Evolutionary conservation across 2,329 filamentous ascomycete genomes (phyloP).

Genomic region (Hymenotorrendiella dingleyae): DNA sequence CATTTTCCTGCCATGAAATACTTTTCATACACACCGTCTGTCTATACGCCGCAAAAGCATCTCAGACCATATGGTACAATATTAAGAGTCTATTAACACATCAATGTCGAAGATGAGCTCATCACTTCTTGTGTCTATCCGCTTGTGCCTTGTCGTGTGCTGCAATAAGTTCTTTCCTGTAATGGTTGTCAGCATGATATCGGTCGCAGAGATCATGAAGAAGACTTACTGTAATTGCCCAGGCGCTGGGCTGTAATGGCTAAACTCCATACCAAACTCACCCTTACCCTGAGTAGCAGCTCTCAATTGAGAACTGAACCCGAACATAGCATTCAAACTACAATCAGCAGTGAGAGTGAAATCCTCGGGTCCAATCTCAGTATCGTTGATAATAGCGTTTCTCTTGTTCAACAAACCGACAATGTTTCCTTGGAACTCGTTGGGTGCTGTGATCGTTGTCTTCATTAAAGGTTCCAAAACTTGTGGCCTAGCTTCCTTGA

Average conservation of each 20-base stretch:
- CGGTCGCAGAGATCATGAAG: not conserved
- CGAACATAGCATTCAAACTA: conserved; percentile 95
- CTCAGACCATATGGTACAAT: too few relatives aligned
- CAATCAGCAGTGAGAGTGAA: conserved; percentile 91
- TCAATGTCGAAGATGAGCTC: too few relatives aligned
- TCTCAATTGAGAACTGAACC: conserved; percentile 84
- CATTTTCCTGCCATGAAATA: too few relatives aligned
- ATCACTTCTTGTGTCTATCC: conserved; percentile 39
- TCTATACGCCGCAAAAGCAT: too few relatives aligned
- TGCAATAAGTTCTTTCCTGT: conserved; percentile 57
- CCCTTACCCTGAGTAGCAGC: conserved; percentile 97
- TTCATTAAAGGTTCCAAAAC: conserved; percentile 98
- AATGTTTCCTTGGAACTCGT: conserved; percentile 95
- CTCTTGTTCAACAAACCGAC: conserved; percentile 96
- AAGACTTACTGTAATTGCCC: conserved; percentile 76
- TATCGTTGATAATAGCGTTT: conserved; percentile 90
- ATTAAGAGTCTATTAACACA: conserved; percentile 10
- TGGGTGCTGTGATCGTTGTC: conserved; percentile 90
- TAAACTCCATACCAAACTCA: conserved; percentile 98
- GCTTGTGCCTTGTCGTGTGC: conserved; percentile 63
- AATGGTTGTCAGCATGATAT: conserved; percentile 3
- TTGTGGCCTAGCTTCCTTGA: conserved; percentile 71
- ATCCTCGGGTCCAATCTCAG: conserved; percentile 87
- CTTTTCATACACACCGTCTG: too few relatives aligned
- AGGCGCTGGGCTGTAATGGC: conserved; percentile 84